Conservation (phyloP, 2,329 filamentous ascomycete species). For the Onygenales sp. region DNA sequence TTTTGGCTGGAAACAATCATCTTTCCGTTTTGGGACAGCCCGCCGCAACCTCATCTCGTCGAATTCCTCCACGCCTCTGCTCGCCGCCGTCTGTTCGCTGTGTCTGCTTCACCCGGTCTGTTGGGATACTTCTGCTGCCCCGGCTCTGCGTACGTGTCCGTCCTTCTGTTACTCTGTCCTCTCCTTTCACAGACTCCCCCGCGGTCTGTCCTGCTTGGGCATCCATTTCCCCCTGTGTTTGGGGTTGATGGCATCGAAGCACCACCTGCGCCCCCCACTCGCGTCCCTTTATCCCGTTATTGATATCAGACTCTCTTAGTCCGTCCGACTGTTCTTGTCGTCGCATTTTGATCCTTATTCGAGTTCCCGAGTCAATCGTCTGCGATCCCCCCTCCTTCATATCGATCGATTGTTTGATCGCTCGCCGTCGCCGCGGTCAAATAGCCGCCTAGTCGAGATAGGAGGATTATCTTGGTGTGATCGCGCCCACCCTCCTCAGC, state of each 20-base stretch:
- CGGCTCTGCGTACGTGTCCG: neutral
- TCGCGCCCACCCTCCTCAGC: neutral
- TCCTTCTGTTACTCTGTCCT: neutral
- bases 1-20: slow-evolving; percentile 1
- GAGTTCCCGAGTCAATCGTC: neutral
- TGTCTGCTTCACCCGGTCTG: neutral
- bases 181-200: neutral
- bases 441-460: too few species aligned
- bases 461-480: neutral
- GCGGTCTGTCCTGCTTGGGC: neutral
- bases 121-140: neutral
- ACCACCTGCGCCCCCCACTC: neutral
- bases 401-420: neutral
- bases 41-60: too few species aligned
- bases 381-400: neutral
- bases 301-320: neutral
- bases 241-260: neutral
- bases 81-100: neutral
- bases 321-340: neutral
- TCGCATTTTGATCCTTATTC: neutral
- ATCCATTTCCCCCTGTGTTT: neutral
- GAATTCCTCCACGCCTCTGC: too few species aligned
- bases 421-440: neutral
- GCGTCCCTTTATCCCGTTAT: neutral
- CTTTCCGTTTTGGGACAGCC: neutral